phyloP scores from a whole-genome alignment of 2,329 filamentous ascomycete genomes.

The Sporothrix sp. region DNA sequence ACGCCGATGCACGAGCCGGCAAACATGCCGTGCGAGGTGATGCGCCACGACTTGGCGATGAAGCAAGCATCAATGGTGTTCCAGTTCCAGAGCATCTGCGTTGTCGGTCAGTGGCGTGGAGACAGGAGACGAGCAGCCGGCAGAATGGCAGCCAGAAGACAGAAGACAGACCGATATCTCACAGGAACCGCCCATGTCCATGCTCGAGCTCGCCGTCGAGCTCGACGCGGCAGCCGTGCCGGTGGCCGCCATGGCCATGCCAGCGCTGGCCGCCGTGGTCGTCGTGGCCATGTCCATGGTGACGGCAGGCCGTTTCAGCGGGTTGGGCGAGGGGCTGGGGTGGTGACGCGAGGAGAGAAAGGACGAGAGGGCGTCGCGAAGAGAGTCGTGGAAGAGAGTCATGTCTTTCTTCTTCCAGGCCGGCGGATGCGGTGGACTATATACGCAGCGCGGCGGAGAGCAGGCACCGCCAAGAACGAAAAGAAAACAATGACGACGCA shows the following conservation, averaged over 20 bases:
- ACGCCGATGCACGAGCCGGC: constrained; percentile 73
- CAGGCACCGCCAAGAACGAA: not conserved
- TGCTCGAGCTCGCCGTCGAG: constrained; percentile 11
- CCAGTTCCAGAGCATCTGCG: constrained; percentile 67
- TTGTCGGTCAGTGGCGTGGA: not conserved
- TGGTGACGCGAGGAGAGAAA: not conserved
- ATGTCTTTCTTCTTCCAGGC: too few species aligned
- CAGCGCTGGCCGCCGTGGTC: not conserved
- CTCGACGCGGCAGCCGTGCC: not conserved
- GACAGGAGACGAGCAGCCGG: not conserved
- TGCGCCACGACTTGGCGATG: constrained; percentile 58
- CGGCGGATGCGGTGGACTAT: not conserved
- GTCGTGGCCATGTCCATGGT: constrained; percentile 7
- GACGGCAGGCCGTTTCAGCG: not conserved
- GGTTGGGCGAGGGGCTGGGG: too few species aligned
- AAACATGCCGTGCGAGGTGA: constrained; percentile 61
- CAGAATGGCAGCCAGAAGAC: not conserved
- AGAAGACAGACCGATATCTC: constrained; percentile 34
- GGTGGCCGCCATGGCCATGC: too few species aligned
- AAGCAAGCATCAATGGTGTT: constrained; percentile 64
- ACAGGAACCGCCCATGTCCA: constrained; percentile 27
- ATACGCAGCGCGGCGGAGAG: not conserved
- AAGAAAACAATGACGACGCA: not conserved
- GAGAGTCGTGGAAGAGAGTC: not conserved
- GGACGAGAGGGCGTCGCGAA: not conserved